Evolutionary conservation across 1,139 yeast genomes (phyloP).

Genomic region (Geotrichum australiense): DNA sequence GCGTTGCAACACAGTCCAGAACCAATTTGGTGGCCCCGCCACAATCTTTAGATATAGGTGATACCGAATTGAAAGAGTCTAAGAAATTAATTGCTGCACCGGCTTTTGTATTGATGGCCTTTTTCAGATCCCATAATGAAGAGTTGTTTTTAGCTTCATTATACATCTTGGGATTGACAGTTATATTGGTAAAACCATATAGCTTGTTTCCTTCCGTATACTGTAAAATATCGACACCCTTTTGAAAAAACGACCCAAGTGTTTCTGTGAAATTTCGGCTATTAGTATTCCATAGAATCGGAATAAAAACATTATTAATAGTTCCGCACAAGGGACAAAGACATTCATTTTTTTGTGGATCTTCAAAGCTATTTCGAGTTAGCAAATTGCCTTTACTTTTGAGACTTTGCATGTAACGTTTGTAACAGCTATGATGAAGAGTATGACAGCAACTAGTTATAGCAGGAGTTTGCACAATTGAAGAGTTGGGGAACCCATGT

Average conservation of each 20-base stretch:
- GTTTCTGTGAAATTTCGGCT: slow-evolving; percentile 19
- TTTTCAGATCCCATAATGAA: slow-evolving; percentile 3
- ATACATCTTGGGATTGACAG: neutral
- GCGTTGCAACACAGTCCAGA: slow-evolving; percentile 21
- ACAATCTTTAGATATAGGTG: no score
- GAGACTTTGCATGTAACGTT: slow-evolving; percentile 51
- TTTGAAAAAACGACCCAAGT: slow-evolving; percentile 3
- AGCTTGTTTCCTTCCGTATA: neutral
- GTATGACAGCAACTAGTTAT: slow-evolving; percentile 91
- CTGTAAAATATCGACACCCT: neutral
- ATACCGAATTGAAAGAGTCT: slow-evolving; percentile 4
- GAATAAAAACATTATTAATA: slow-evolving; percentile 74
- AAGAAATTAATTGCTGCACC: slow-evolving; percentile 1
- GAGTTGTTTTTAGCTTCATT: neutral
- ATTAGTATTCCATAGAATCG: slow-evolving; percentile 47
- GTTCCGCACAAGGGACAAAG: slow-evolving; percentile 90
- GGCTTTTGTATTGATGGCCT: neutral
- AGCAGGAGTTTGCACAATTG: slow-evolving; percentile 40
- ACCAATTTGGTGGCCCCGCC: no score
- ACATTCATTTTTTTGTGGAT: slow-evolving; percentile 62
- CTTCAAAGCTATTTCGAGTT: slow-evolving; percentile 76
- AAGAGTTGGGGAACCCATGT: slow-evolving; percentile 55
- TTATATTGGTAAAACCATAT: neutral
- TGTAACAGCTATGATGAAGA: slow-evolving; percentile 75
- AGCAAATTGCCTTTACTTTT: slow-evolving; percentile 58